Conservation (phyloP, 345 rosid species). For the Citrus trifoliata region DNA sequence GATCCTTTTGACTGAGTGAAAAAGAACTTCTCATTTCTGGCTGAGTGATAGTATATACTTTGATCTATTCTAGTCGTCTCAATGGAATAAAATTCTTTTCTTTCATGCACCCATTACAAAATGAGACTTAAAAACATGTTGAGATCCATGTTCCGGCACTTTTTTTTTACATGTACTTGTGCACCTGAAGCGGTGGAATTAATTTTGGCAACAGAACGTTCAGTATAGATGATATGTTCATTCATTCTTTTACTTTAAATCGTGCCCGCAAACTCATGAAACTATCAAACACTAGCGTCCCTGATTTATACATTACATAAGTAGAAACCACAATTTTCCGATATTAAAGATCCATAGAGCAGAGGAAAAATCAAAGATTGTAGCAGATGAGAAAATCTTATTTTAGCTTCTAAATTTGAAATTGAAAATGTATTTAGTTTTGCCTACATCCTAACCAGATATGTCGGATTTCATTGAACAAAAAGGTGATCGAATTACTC, state of each 20-base stretch:
- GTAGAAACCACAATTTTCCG: background rate
- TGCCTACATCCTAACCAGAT: background rate
- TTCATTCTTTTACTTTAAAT: background rate
- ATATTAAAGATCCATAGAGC: background rate
- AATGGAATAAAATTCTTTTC: background rate
- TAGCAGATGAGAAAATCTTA: background rate
- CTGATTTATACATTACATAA: background rate
- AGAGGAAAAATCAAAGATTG: background rate
- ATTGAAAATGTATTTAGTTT: background rate
- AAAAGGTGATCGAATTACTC: constrained; percentile 25
- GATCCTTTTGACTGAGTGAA: background rate
- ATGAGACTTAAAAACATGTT: background rate
- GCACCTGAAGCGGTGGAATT: background rate
- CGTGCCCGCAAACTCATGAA: background rate
- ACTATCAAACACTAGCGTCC: background rate
- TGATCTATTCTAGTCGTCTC: background rate
- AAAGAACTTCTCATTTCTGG: background rate
- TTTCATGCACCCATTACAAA: background rate
- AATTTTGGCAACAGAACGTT: background rate
- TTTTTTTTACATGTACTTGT: background rate
- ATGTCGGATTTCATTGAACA: background rate
- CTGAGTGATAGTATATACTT: background rate
- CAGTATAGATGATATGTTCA: background rate
- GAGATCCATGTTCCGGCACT: background rate
- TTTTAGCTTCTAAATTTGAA: background rate